Percentiles rank a stretch among this genome's conserved stretches.
These are phyloP conservation scores for Linnemannia zychae DNA, from an alignment of 192 early-diverging fungal genomes.

Conservation along the genomic window DNA sequence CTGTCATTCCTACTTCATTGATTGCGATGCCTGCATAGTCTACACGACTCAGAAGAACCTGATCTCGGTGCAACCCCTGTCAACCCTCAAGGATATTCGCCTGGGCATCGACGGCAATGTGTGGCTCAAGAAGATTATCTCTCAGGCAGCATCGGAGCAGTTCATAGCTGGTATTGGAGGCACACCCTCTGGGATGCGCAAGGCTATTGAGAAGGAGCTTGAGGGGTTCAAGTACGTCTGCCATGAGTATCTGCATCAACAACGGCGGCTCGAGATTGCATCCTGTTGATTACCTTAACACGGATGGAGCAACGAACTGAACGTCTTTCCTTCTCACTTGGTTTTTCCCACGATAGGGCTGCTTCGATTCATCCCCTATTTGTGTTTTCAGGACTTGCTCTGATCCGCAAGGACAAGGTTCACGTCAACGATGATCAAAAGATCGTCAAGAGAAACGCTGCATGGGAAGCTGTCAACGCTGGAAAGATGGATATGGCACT, in stretches of 20 bases:
- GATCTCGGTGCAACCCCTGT: slow-evolving; percentile 55
- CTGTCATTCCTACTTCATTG: neutral
- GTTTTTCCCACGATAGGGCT: slow-evolving; percentile 48
- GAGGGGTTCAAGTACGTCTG: slow-evolving; percentile 67
- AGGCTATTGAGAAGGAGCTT: slow-evolving; percentile 76
- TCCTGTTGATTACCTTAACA: too few relatives aligned
- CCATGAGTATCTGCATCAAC: too few relatives aligned
- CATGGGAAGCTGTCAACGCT: slow-evolving; percentile 79
- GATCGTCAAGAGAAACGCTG: slow-evolving; percentile 68
- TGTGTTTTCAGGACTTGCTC: slow-evolving; percentile 80
- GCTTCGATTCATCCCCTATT: slow-evolving; percentile 81
- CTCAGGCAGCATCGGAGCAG: slow-evolving; percentile 64
- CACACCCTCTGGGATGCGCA: slow-evolving; percentile 68
- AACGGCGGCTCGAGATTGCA: too few relatives aligned
- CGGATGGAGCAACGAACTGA: too few relatives aligned
- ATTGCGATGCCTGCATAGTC: slow-evolving; percentile 16
- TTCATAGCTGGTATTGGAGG: slow-evolving; percentile 76
- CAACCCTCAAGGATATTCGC: slow-evolving; percentile 72
- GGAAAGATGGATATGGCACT: slow-evolving; percentile 71
- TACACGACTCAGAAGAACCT: slow-evolving; percentile 42
- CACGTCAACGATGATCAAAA: slow-evolving; percentile 75
- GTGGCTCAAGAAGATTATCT: slow-evolving; percentile 81
- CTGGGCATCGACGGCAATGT: slow-evolving; percentile 86
- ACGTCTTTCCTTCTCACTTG: neutral
- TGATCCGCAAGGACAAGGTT: slow-evolving; percentile 79